Evolutionary conservation across 495 filamentous ascomycete genomes (phyloP).

Genomic region (Staphylotrichum tortipilum): DNA sequence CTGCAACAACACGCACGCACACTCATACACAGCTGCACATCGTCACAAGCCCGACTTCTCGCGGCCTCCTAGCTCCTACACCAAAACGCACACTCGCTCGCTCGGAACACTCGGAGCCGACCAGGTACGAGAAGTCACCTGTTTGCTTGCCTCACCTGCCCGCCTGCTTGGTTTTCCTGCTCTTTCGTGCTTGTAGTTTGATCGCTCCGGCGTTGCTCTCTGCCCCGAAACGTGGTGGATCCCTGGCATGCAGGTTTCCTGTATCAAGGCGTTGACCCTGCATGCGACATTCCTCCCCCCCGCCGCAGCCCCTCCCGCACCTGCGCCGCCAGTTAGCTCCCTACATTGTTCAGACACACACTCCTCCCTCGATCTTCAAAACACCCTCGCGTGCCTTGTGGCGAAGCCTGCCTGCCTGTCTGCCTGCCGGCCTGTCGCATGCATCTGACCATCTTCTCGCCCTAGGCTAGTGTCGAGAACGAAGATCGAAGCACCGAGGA

Average conservation of each 20-base stretch:
- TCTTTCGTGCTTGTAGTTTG: conserved; percentile 1
- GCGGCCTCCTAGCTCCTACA: neutral
- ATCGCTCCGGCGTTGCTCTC: conserved; percentile 10
- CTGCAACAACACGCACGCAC: too few species aligned
- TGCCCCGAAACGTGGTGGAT: conserved; percentile 20
- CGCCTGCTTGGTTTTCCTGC: neutral
- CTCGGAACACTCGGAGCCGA: neutral
- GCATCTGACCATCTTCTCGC: neutral
- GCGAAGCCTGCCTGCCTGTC: too few species aligned
- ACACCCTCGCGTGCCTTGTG: conserved; percentile 6
- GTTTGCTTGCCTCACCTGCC: neutral
- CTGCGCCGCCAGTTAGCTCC: conserved; percentile 14
- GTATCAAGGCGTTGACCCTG: conserved; percentile 14
- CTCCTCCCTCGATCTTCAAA: conserved; percentile 11
- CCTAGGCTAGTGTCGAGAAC: too few species aligned
- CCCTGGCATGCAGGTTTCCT: conserved; percentile 30
- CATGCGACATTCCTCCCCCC: conserved; percentile 17
- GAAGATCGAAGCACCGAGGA: too few species aligned
- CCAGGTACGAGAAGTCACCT: neutral
- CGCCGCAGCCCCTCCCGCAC: conserved; percentile 7
- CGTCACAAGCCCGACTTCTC: too few species aligned
- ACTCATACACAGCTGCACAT: too few species aligned
- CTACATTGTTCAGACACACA: conserved; percentile 22
- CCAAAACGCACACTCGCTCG: neutral
- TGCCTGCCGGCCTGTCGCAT: too few species aligned